Conservation (phyloP, 176 grass and related monocot species). For the Ensete ventricosum region DNA sequence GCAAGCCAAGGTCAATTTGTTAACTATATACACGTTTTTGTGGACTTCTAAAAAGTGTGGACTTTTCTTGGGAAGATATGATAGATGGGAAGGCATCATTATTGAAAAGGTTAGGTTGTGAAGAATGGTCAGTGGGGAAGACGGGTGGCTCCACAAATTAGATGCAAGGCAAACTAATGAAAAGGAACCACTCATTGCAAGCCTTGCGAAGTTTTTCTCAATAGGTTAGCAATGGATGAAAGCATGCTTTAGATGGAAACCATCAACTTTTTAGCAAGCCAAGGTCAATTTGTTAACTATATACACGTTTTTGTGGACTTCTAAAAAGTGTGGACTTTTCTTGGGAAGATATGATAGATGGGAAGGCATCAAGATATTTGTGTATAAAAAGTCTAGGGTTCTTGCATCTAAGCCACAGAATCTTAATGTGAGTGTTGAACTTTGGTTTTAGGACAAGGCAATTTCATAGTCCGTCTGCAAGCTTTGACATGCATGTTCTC, state of each 20-base stretch:
- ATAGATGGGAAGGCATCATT: neutral
- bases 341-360: neutral
- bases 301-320: neutral
- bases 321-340: neutral
- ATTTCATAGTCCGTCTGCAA: neutral
- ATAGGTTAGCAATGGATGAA: neutral
- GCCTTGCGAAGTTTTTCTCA: neutral
- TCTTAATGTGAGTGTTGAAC: neutral
- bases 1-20: neutral
- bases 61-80: neutral
- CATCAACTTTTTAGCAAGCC: neutral
- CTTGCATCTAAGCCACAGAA: neutral
- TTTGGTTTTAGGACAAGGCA: too few relatives aligned
- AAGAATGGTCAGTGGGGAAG: neutral
- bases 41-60: neutral
- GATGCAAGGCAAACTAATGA: neutral
- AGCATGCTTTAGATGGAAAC: neutral
- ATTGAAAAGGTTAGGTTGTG: too few relatives aligned
- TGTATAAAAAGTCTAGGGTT: neutral
- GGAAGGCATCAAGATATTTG: neutral
- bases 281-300: neutral
- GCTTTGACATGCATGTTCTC: neutral
- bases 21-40: neutral
- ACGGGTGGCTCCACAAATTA: neutral
- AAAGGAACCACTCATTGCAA: neutral